Evolutionary conservation across 495 filamentous ascomycete species (phyloP).

Genomic region (Paragyromitra xinjiangensis): DNA sequence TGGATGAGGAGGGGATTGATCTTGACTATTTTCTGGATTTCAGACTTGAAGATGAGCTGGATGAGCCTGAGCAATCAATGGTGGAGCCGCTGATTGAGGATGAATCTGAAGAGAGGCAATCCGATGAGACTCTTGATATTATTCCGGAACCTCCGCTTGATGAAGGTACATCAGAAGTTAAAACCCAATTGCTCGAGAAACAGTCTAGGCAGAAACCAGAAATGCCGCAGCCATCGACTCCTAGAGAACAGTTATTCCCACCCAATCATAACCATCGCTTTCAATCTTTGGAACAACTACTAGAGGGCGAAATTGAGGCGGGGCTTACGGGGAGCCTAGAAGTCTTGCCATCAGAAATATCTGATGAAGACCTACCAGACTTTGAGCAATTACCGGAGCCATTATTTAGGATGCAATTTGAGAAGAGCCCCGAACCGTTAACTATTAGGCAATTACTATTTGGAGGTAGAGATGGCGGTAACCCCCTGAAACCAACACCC

Average conservation of each 20-base stretch:
- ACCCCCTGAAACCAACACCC: not conserved
- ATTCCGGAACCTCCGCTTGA: not conserved
- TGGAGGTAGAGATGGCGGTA: not conserved
- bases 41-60: not conserved
- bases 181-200: not conserved
- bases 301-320: not conserved
- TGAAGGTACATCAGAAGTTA: not conserved
- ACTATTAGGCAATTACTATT: not conserved
- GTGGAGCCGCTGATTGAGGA: not conserved
- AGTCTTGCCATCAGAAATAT: not conserved
- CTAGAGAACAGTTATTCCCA: not conserved
- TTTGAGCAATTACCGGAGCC: not conserved
- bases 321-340: not conserved
- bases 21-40: not conserved
- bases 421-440: not conserved
- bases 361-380: not conserved
- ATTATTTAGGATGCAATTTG: not conserved
- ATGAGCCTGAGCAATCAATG: not conserved
- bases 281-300: not conserved
- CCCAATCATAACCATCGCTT: too few species aligned
- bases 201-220: not conserved
- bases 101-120: not conserved
- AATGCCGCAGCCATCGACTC: not conserved
- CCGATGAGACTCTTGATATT: not conserved
- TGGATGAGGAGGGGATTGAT: conserved; percentile 13